Percentiles rank a stretch among this genome's conserved stretches.
phyloP scores from a whole-genome alignment of 306 rosid genomes.

The Myrica gale region DNA sequence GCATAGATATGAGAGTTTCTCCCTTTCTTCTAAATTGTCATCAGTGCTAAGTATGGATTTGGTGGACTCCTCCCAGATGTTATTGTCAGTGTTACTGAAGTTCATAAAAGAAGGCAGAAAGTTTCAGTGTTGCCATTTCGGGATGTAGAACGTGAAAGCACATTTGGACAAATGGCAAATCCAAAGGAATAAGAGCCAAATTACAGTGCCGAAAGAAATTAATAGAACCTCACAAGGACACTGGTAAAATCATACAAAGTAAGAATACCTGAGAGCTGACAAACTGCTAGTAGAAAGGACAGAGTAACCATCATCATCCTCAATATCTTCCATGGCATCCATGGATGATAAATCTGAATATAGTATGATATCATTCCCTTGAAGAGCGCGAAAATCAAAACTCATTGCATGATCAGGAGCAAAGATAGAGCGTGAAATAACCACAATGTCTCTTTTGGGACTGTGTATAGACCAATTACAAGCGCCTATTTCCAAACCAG shows the following conservation, averaged over 20 bases:
- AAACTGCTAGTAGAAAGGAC: slow-evolving; percentile 21
- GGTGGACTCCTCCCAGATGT: slow-evolving; percentile 38
- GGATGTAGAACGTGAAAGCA: not conserved
- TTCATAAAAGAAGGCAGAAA: slow-evolving; percentile 1
- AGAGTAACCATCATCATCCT: slow-evolving; percentile 32
- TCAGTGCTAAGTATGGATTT: slow-evolving; percentile 35
- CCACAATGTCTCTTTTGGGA: slow-evolving; percentile 67
- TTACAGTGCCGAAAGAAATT: slow-evolving; percentile 4
- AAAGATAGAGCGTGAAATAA: slow-evolving; percentile 76
- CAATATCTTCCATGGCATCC: slow-evolving; percentile 38
- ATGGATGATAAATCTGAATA: slow-evolving; percentile 79
- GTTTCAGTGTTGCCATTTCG: not conserved
- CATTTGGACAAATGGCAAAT: not conserved
- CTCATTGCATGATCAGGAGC: slow-evolving; percentile 67
- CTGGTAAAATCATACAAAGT: slow-evolving; percentile 10
- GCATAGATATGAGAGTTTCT: slow-evolving; percentile 58
- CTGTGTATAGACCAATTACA: slow-evolving; percentile 79
- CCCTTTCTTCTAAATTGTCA: slow-evolving; percentile 59
- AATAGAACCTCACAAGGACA: slow-evolving; percentile 14
- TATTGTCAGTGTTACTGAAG: not conserved
- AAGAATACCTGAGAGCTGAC: slow-evolving; percentile 41
- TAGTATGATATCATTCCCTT: slow-evolving; percentile 44
- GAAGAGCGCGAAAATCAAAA: slow-evolving; percentile 62
- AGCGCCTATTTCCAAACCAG: slow-evolving; percentile 83
- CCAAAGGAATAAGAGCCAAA: not conserved